These are phyloP conservation scores for Naganishia onofrii DNA, from an alignment of 768 basidiomycete genomes.

Conservation along the genomic window DNA sequence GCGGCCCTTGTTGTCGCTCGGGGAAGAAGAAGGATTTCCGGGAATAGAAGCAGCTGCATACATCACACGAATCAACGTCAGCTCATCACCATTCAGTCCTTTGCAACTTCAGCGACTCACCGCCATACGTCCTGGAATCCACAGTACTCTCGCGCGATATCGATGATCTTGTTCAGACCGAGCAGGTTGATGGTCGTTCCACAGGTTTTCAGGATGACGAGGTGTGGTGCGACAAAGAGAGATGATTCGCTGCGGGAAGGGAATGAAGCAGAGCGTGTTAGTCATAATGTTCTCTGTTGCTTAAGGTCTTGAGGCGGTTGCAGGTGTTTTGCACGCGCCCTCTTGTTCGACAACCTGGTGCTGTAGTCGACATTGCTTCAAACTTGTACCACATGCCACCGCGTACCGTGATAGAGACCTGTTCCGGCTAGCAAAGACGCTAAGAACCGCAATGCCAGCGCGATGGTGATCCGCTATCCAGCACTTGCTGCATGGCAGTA, in stretches of 20 bases:
- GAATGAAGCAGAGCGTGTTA: background rate
- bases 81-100: too few relatives aligned
- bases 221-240: conserved; percentile 88
- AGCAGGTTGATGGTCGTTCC: conserved; percentile 96
- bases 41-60: conserved; percentile 77
- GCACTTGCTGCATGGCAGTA: too few relatives aligned
- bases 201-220: conserved; percentile 96
- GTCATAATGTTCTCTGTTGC: background rate
- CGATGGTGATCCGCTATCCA: too few relatives aligned
- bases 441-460: too few relatives aligned
- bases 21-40: conserved; percentile 99
- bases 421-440: too few relatives aligned
- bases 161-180: conserved; percentile 88
- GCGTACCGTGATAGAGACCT: too few relatives aligned
- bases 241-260: conserved; percentile 80
- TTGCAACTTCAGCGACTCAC: conserved; percentile 29
- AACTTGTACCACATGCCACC: too few relatives aligned
- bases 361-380: too few relatives aligned
- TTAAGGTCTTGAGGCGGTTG: background rate
- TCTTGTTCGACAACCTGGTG: too few relatives aligned
- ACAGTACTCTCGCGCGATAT: conserved; percentile 66
- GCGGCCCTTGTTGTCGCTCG: conserved; percentile 87
- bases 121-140: conserved; percentile 65
- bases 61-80: too few relatives aligned
- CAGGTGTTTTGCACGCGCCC: too few relatives aligned